Percentiles rank a stretch among this genome's conserved stretches.
Conservation (phyloP, 2,329 filamentous ascomycete genomes). For the Epichloe gansuensis region DNA sequence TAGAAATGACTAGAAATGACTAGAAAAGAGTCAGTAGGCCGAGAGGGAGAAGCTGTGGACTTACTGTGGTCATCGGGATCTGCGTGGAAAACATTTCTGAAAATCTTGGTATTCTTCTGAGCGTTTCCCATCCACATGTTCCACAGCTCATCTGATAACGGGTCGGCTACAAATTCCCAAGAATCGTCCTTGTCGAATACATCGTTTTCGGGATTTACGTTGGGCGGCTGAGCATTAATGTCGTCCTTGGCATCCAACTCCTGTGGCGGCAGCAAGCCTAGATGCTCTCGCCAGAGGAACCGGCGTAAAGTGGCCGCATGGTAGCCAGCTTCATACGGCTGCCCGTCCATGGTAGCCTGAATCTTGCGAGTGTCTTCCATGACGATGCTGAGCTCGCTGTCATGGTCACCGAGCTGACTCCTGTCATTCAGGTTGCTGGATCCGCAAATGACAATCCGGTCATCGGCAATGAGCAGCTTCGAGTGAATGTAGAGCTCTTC, state of each 20-base stretch:
- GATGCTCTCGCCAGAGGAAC: constrained; percentile 80
- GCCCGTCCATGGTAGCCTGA: constrained; percentile 63
- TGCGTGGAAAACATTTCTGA: constrained; percentile 69
- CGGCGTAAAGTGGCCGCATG: constrained; percentile 71
- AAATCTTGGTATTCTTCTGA: constrained; percentile 58
- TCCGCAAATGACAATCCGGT: constrained; percentile 72
- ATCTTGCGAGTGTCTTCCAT: constrained; percentile 71
- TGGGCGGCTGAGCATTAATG: constrained; percentile 60
- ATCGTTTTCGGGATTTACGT: constrained; percentile 52
- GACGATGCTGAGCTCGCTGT: constrained; percentile 81
- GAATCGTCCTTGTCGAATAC: constrained; percentile 45
- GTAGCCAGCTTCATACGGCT: constrained; percentile 63
- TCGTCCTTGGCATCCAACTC: constrained; percentile 53
- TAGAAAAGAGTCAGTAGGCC: neutral
- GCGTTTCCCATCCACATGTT: constrained; percentile 57
- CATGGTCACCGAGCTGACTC: constrained; percentile 74
- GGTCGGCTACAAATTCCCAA: constrained; percentile 57
- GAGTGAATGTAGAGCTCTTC: constrained; percentile 94
- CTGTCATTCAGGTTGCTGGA: constrained; percentile 89
- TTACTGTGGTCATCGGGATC: constrained; percentile 77
- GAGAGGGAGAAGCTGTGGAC: constrained; percentile 12
- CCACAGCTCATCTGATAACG: constrained; percentile 53
- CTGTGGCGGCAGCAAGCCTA: constrained; percentile 69
- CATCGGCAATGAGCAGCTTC: constrained; percentile 82
- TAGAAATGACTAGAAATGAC: neutral